phyloP scores from a whole-genome alignment of 2,329 filamentous ascomycete genomes.

The Alternaria arborescens region DNA sequence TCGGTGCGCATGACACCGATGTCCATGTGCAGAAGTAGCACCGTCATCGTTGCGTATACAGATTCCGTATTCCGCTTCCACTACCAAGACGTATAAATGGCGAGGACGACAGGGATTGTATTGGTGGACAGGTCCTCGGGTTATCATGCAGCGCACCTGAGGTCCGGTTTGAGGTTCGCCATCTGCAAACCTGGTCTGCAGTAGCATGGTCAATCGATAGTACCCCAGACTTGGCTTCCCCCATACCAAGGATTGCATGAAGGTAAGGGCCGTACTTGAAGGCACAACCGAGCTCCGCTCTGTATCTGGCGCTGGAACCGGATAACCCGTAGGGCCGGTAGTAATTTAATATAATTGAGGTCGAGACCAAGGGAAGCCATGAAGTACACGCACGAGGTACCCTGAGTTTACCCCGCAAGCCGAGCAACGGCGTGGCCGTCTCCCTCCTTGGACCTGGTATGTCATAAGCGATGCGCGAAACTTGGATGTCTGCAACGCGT shows the following conservation, averaged over 20 bases:
- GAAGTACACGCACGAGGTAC: background rate
- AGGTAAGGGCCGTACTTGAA: background rate
- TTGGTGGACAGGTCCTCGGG: slow-evolving; percentile 10
- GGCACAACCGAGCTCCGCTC: background rate
- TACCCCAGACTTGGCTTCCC: slow-evolving; percentile 9
- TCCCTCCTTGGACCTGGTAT: slow-evolving; percentile 12
- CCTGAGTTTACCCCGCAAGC: slow-evolving; percentile 10
- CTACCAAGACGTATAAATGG: background rate
- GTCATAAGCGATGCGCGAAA: slow-evolving; percentile 7
- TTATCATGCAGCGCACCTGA: background rate
- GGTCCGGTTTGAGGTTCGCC: background rate
- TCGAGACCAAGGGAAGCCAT: slow-evolving; percentile 3
- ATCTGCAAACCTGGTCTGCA: background rate
- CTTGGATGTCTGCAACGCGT: slow-evolving; percentile 2
- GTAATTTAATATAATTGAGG: slow-evolving; percentile 6
- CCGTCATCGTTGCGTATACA: background rate
- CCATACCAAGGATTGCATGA: slow-evolving; percentile 1
- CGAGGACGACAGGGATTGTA: background rate
- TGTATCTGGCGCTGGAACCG: background rate
- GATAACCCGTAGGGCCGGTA: slow-evolving; percentile 3
- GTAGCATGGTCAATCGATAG: slow-evolving; percentile 10
- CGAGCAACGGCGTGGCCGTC: slow-evolving; percentile 2
- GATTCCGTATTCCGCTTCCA: slow-evolving; percentile 7
- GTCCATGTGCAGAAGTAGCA: background rate
- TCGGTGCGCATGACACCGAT: background rate